Conservation (phyloP, 495 filamentous ascomycete species). For the Aspergillus hancockii region DNA sequence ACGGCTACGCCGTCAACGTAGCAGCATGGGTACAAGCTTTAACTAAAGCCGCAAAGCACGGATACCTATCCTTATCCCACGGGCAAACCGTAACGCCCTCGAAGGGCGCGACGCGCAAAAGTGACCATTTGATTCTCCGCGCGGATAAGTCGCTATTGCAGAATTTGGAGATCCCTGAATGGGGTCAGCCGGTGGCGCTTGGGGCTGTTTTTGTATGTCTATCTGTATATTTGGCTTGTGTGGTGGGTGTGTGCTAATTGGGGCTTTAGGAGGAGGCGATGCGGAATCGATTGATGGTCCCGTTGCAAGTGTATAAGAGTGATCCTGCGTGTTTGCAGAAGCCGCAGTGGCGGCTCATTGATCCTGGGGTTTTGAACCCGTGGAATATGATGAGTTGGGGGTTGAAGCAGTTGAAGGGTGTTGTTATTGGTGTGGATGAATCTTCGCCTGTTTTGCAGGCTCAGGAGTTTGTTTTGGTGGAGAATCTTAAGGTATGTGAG, state of each 20-base stretch:
- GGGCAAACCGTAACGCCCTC: not conserved
- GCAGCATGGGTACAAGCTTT: constrained; percentile 81
- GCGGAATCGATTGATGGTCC: constrained; percentile 64
- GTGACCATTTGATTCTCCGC: constrained; percentile 59
- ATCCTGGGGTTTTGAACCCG: constrained; percentile 46
- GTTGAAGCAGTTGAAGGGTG: constrained; percentile 65
- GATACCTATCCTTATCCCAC: constrained; percentile 55
- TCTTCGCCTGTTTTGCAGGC: constrained; percentile 33
- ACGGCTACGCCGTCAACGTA: constrained; percentile 85
- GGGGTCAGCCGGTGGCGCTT: constrained; percentile 80
- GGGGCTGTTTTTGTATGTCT: constrained; percentile 68
- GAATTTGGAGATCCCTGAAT: constrained; percentile 74
- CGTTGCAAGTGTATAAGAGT: constrained; percentile 60
- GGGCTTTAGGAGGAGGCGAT: constrained; percentile 64
- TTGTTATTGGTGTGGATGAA: constrained; percentile 47
- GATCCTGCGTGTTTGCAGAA: constrained; percentile 54
- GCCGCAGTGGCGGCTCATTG: constrained; percentile 59
- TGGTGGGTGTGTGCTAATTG: constrained; percentile 1
- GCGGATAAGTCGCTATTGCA: constrained; percentile 69
- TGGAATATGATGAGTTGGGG: constrained; percentile 75
- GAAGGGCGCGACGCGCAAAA: constrained; percentile 26
- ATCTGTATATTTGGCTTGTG: not conserved
- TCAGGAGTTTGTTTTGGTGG: constrained; percentile 51
- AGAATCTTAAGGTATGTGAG: constrained; percentile 51
- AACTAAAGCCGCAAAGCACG: constrained; percentile 63